phyloP scores from a whole-genome alignment of 306 rosid species.

The Pyrus betulifolia region DNA sequence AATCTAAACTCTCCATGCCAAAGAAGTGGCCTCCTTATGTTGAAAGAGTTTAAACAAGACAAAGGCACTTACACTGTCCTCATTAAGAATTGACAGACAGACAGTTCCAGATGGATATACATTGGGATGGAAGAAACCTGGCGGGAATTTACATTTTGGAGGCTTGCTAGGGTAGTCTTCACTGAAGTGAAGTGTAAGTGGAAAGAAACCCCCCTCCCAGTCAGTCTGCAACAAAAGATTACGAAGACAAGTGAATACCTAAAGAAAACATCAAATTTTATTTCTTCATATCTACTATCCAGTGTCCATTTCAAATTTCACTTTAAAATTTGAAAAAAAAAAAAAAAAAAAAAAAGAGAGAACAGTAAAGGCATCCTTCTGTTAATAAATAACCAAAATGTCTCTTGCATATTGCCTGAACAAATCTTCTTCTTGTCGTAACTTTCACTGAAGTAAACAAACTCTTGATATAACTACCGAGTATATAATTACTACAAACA shows the following conservation, averaged over 20 bases:
- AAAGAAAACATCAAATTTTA: not conserved
- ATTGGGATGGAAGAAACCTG: slow-evolving; percentile 93
- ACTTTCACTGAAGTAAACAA: not conserved
- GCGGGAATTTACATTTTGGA: slow-evolving; percentile 91
- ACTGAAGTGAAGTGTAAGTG: slow-evolving; percentile 87
- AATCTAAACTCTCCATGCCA: not conserved
- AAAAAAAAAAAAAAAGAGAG: not conserved
- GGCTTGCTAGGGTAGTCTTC: slow-evolving; percentile 99
- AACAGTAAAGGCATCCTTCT: not conserved
- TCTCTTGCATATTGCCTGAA: not conserved
- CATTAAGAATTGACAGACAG: slow-evolving; percentile 91
- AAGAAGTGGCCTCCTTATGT: not conserved
- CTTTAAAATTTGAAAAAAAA: not conserved
- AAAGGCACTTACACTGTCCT: slow-evolving; percentile 73
- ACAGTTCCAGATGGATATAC: slow-evolving; percentile 98
- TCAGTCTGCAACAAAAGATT: slow-evolving; percentile 66
- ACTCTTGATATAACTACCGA: not conserved
- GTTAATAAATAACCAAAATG: not conserved
- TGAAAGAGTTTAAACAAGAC: not conserved
- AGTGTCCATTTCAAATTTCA: not conserved
- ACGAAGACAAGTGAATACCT: not conserved
- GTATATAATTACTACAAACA: not conserved
- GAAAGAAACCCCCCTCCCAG: slow-evolving; percentile 95
- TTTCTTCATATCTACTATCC: not conserved
- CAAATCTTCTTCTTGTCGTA: not conserved